Evolutionary conservation across 2,329 filamentous ascomycete species (phyloP).

Genomic region (Botrytis galanthina): DNA sequence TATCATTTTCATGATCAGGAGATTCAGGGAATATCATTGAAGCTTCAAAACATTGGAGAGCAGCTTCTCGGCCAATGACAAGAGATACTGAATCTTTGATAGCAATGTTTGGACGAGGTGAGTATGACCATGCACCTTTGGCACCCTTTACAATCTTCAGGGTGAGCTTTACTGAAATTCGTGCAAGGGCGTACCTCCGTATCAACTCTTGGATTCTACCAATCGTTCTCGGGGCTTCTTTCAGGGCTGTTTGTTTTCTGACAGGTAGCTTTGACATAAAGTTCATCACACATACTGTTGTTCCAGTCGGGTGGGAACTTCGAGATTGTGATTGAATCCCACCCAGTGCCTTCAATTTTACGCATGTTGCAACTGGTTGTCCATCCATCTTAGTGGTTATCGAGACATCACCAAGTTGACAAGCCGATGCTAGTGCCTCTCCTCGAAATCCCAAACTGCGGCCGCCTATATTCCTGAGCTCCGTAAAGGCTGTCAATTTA

Average conservation of each 20-base stretch:
- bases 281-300: constrained; percentile 59
- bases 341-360: constrained; percentile 44
- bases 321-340: constrained; percentile 43
- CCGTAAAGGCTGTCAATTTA: constrained; percentile 64
- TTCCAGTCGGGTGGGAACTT: constrained; percentile 60
- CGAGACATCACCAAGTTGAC: constrained; percentile 56
- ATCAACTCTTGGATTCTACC: constrained; percentile 59
- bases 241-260: constrained; percentile 56
- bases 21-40: constrained; percentile 29
- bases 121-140: constrained; percentile 59
- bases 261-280: constrained; percentile 64
- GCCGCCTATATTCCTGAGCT: constrained; percentile 56
- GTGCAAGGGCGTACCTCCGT: constrained; percentile 63
- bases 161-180: constrained; percentile 59
- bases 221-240: constrained; percentile 56
- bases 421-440: constrained; percentile 67
- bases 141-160: constrained; percentile 56
- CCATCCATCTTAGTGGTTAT: constrained; percentile 63
- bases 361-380: constrained; percentile 55
- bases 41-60: constrained; percentile 52
- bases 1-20: neutral
- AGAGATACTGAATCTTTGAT: constrained; percentile 60
- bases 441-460: constrained; percentile 73
- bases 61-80: constrained; percentile 57
- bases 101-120: constrained; percentile 50